Base-by-base conservation (phyloP, 257 asterid species). In the Vinca minor region DNA sequence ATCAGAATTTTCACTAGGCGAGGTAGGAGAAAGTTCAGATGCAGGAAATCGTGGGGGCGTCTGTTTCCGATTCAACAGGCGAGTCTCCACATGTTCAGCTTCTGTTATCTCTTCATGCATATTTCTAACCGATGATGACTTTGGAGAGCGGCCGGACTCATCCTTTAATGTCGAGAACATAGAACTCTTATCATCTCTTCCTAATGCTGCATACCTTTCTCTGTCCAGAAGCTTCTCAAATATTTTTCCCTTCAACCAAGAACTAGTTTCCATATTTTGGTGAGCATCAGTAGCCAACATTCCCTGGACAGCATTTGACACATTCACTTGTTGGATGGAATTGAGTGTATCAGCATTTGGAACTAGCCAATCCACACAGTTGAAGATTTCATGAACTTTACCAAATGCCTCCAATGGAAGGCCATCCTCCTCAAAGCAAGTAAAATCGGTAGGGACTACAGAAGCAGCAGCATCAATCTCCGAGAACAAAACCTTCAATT, bases 391-490 rank as follows among this genome's bases (percentile, higher is more conserved):
- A 69, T 84, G 91, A 71, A 83, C 95, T 77, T 77, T 91, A 67
- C 86, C 95, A 79, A 91, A 91, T 66, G 96, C 96, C 80, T 91
- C 98, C 76, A 71, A 87, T 50, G 98, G 95, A 59, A 91, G 98
- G 73, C 96, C 98, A 67, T 88, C 95, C 77, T 86, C 98, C 70
- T 86, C 96, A 42, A 91, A 85, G 81, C 94, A 86, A 62, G 92
- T 81, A 69, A 73, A 65, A 72, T 88, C 85, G 64, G 62, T 71
- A 52, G 91, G 94, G 69, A 78, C 78, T 68, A 78, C 66, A 50
- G 91, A 78, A 64, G 90, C 66, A 64, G 79, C 81, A 67, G 90
- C 83, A 78, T 85, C 98, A 86, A 78, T 81, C 85, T 91, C 98
- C 42, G 96, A 91, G 75, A 91, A 91, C 66, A 91, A 86, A 77